Evolutionary conservation across 2,329 filamentous ascomycete species (phyloP).

Genomic region (Colletotrichum somersetense): DNA sequence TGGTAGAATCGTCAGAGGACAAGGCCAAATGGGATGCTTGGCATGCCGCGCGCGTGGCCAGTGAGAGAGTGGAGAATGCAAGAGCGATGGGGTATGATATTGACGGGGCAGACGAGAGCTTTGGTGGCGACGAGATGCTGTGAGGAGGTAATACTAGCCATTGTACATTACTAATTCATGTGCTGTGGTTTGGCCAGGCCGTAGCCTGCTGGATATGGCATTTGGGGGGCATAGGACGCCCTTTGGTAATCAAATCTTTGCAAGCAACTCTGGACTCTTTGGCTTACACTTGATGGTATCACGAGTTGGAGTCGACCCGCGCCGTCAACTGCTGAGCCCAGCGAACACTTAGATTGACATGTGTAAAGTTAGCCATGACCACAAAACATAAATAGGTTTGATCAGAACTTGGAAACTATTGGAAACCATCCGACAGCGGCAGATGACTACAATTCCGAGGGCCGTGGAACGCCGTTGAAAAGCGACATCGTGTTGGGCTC

Average conservation of each 20-base stretch:
- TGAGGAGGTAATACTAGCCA: constrained; percentile 33
- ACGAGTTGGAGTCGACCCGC: background rate
- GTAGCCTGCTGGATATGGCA: constrained; percentile 32
- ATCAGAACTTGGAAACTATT: background rate
- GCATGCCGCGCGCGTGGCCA: constrained; percentile 56
- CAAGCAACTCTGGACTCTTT: background rate
- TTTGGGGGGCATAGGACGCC: constrained; percentile 2
- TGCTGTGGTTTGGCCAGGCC: background rate
- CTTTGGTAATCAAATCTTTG: constrained; percentile 15
- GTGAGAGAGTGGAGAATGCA: constrained; percentile 55
- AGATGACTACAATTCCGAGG: background rate
- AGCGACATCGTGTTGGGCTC: background rate
- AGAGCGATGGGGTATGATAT: constrained; percentile 56
- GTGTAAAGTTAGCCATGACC: background rate
- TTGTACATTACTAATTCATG: constrained; percentile 22
- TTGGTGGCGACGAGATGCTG: constrained; percentile 50
- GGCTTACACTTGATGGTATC: background rate
- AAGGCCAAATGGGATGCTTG: constrained; percentile 59
- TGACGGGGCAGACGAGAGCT: constrained; percentile 52
- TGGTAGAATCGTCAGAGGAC: constrained; percentile 56
- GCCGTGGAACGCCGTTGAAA: background rate
- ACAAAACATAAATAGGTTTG: background rate
- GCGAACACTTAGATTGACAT: background rate
- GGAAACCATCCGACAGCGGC: background rate
- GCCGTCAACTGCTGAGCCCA: background rate